Evolutionary conservation across 164 flowering plant species (phyloP), one percentile per base, ranked within the genome.

Genomic region (Annona cherimola): DNA sequence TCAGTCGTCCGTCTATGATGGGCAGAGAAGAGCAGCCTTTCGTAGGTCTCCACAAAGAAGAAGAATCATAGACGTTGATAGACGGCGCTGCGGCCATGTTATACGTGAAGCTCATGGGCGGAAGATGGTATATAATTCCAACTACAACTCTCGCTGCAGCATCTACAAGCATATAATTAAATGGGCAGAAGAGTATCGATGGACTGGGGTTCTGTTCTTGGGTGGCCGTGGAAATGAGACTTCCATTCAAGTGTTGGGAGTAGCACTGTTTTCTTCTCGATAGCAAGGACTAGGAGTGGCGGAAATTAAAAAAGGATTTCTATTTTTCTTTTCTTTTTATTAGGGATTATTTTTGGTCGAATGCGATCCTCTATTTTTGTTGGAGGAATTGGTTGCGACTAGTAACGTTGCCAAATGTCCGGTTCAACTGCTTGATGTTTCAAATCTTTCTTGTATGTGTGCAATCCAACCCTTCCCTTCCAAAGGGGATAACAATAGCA

Each of bases 71-170:
- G 54, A 45, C 40, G 63, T 69, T 11, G 68, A 63, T 74, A n/a
- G 75, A 68, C 2, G 73, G 72, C 45, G 45, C 66, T 61, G 74
- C 61, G 54, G 79, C 74, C 76, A 80, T 74, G 75, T 66, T 71
- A 45, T 26, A 26, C 35, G 45, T 54, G 62, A 19, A 57, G 62
- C 60, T 40, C 61, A 54, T 42, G 63, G 39, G n/a, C 26, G 42
- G 44, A 66, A 42, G 66, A 46, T 9, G 50, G 44, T 16, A 66
- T 7, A 45, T 68, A 61, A 61, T 67, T 20, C 11, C 19, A 2
- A 19, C 7, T 35, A 18, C 44, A 20, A 66, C 72, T 46, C 42
- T n/a, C 39, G 44, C 14, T 60, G 35, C 55, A 20, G 4, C 66
- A 57, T 50, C 16, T 46, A 50, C 26, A 61, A 2, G 69, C 43